Conservation (phyloP, 805 yeast species). For the Candida piceae region DNA sequence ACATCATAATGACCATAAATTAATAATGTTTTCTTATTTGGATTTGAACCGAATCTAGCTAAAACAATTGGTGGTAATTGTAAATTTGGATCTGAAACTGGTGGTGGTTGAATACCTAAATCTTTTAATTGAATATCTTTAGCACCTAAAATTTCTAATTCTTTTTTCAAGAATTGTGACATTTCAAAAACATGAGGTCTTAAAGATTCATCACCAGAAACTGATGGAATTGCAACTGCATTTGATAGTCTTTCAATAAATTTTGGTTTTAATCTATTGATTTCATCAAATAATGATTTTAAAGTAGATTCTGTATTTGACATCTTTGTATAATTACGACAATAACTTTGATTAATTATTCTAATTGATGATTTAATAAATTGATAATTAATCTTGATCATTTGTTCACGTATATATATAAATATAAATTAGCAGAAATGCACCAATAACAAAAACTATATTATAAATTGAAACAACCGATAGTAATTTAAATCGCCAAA, state of each 20-base stretch:
- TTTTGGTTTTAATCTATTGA: slow-evolving; percentile 68
- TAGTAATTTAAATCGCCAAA: no score
- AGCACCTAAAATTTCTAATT: slow-evolving; percentile 71
- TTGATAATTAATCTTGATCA: no score
- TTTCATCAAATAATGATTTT: slow-evolving; percentile 46
- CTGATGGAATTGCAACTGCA: slow-evolving; percentile 95
- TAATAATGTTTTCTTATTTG: slow-evolving; percentile 79
- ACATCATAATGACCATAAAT: slow-evolving; percentile 98
- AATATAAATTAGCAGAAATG: no score
- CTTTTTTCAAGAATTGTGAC: slow-evolving; percentile 73
- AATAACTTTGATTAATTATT: no score
- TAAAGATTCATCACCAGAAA: slow-evolving; percentile 81
- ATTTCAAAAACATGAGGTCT: slow-evolving; percentile 88
- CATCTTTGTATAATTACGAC: neutral
- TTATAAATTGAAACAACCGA: no score
- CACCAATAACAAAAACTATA: no score
- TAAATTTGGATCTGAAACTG: slow-evolving; percentile 60
- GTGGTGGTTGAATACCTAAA: slow-evolving; percentile 90
- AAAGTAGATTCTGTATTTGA: slow-evolving; percentile 19
- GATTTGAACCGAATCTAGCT: slow-evolving; percentile 79
- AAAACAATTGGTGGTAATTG: slow-evolving; percentile 93
- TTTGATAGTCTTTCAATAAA: slow-evolving; percentile 67
- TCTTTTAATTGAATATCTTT: slow-evolving; percentile 75
- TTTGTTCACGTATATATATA: no score
- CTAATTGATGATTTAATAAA: no score